Evolutionary conservation across 345 rosid species (phyloP).

Genomic region (Citrus sinensis): DNA sequence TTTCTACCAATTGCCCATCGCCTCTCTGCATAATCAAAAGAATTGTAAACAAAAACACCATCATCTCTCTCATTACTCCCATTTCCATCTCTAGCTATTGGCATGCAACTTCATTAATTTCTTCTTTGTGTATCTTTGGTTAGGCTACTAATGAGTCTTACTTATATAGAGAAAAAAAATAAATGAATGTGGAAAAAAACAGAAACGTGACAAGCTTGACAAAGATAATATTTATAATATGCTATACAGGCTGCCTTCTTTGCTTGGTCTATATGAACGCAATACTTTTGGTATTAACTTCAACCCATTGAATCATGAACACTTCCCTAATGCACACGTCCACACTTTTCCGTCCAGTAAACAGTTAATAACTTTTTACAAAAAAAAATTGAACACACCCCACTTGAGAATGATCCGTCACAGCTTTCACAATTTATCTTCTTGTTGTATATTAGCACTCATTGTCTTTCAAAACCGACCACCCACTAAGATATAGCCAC

Average conservation of each 20-base stretch:
- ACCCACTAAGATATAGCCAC: not conserved
- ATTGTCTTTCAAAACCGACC: not conserved
- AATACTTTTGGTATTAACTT: too few species aligned
- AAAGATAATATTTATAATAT: not conserved
- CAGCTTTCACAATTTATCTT: not conserved
- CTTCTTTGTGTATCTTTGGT: not conserved
- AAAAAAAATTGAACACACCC: too few species aligned
- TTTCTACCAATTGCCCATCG: slow-evolving; percentile 45
- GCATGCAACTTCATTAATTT: too few species aligned
- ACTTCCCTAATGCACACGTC: too few species aligned
- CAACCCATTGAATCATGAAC: too few species aligned
- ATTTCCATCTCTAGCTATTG: not conserved
- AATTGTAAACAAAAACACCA: slow-evolving; percentile 18
- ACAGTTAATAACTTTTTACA: too few species aligned
- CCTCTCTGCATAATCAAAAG: slow-evolving; percentile 27
- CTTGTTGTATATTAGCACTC: not conserved
- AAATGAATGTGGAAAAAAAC: not conserved
- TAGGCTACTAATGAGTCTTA: not conserved
- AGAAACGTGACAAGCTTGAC: not conserved
- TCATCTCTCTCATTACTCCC: slow-evolving; percentile 5
- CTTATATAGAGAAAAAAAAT: not conserved
- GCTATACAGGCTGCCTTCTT: not conserved
- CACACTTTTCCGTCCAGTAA: too few species aligned
- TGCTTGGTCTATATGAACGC: not conserved
- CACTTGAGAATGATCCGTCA: too few species aligned